Conservation (phyloP, 345 rosid genomes). For the Trapa incisa region DNA sequence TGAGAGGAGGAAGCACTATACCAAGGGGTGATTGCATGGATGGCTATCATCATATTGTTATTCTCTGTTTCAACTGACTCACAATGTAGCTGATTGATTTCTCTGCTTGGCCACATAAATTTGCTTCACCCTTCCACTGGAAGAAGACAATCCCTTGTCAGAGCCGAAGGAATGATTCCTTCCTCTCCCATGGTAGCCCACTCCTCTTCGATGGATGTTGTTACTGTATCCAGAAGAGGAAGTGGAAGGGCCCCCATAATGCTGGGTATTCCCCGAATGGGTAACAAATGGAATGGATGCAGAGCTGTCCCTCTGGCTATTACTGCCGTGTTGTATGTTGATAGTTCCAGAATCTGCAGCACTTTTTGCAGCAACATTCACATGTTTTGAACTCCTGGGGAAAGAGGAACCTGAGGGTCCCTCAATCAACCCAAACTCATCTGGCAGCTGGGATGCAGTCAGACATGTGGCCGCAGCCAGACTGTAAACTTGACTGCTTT, state of each 20-base stretch:
- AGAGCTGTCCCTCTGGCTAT: conserved; percentile 1
- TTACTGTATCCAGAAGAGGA: conserved; percentile 31
- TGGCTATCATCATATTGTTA: background rate
- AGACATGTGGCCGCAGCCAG: conserved; percentile 17
- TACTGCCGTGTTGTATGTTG: conserved; percentile 20
- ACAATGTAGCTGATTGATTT: background rate
- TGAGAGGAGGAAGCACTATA: background rate
- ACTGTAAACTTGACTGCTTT: conserved; percentile 19
- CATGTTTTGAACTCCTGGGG: conserved; percentile 12
- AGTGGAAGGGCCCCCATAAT: conserved; percentile 21
- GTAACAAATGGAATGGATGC: conserved; percentile 9
- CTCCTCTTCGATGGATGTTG: conserved; percentile 49
- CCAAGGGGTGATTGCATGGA: background rate
- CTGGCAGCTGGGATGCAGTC: conserved; percentile 32
- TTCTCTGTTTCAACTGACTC: background rate
- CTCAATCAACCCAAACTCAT: conserved; percentile 50
- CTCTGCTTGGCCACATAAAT: conserved; percentile 93
- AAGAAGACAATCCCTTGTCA: conserved; percentile 48
- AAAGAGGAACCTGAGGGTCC: conserved; percentile 30
- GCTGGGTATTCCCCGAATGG: conserved; percentile 30
- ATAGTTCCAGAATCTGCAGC: conserved; percentile 18
- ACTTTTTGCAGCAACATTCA: conserved; percentile 25
- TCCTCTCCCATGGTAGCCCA: conserved; percentile 62
- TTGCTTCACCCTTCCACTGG: conserved; percentile 51
- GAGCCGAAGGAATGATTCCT: conserved; percentile 47